Evolutionary conservation across 1,139 yeast species (phyloP).

Genomic region (Hyphopichia fennica): DNA sequence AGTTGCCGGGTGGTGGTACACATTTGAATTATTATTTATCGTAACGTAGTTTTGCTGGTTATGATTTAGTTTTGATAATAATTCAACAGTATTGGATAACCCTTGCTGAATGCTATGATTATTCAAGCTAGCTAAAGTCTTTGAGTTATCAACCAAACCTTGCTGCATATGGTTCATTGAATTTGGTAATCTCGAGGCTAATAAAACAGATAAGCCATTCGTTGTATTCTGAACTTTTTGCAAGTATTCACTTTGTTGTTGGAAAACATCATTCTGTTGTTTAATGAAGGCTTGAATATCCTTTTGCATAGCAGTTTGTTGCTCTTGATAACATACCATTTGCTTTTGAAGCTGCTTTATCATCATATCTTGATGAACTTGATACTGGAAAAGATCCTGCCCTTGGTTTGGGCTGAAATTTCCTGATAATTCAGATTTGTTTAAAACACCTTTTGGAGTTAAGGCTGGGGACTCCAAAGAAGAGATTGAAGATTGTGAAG

Average conservation of each 20-base stretch:
- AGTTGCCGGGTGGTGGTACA: slow-evolving; percentile 1
- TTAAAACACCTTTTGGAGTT: slow-evolving; percentile 1
- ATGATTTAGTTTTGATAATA: slow-evolving; percentile 15
- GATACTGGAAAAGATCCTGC: slow-evolving; percentile 4
- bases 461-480: background rate
- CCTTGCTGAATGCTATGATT: slow-evolving; percentile 16
- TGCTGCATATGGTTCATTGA: slow-evolving; percentile 18
- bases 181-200: slow-evolving; percentile 16
- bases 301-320: slow-evolving; percentile 15
- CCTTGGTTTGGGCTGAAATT: background rate
- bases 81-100: slow-evolving; percentile 15
- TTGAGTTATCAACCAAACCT: slow-evolving; percentile 18
- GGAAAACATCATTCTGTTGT: slow-evolving; percentile 19
- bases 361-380: slow-evolving; percentile 6
- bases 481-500: slow-evolving; percentile 1
- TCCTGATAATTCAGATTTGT: background rate
- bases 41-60: slow-evolving; percentile 10
- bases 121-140: slow-evolving; percentile 12
- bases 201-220: slow-evolving; percentile 20
- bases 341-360: slow-evolving; percentile 17
- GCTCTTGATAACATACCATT: slow-evolving; percentile 13
- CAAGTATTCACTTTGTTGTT: slow-evolving; percentile 19
- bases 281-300: slow-evolving; percentile 17
- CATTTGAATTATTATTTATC: slow-evolving; percentile 8
- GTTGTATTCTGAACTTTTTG: slow-evolving; percentile 18